Evolutionary conservation across 2,329 filamentous ascomycete species (phyloP).

Genomic region (Kalmusia sp.): DNA sequence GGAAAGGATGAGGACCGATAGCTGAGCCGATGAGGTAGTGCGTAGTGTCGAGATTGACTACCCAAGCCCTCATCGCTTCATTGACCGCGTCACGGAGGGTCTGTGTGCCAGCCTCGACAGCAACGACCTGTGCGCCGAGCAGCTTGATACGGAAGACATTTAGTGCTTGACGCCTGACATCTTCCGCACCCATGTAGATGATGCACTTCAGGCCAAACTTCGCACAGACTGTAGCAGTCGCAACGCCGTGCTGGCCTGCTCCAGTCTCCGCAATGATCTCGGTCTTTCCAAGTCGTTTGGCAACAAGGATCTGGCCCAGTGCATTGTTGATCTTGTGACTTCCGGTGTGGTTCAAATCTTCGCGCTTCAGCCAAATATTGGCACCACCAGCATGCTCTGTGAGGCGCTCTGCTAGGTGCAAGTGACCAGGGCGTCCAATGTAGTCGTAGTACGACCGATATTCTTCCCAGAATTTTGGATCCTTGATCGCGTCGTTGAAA

Average conservation of each 20-base stretch:
- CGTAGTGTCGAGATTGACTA: constrained; percentile 88
- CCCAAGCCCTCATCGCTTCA: constrained; percentile 93
- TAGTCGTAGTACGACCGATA: constrained; percentile 95
- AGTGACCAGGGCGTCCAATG: constrained; percentile 92
- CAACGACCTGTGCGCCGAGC: constrained; percentile 88
- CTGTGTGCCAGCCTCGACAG: constrained; percentile 87
- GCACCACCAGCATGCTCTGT: constrained; percentile 90
- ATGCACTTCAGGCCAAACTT: constrained; percentile 99
- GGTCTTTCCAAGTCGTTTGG: constrained; percentile 86
- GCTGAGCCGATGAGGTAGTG: constrained; percentile 99
- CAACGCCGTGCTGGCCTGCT: constrained; percentile 96
- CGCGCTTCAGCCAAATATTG: constrained; percentile 96
- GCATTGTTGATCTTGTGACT: constrained; percentile 99
- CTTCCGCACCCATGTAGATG: constrained; percentile 98
- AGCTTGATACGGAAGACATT: constrained; percentile 99
- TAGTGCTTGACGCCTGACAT: constrained; percentile 91
- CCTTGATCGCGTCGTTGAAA: constrained; percentile 85
- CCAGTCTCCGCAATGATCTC: constrained; percentile 98
- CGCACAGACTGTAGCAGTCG: constrained; percentile 95
- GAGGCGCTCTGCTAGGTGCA: constrained; percentile 87
- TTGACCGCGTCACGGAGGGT: constrained; percentile 76
- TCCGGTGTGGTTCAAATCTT: constrained; percentile 97
- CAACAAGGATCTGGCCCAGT: constrained; percentile 88
- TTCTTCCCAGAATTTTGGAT: constrained; percentile 95
- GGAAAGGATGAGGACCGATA: constrained; percentile 97